These are phyloP conservation scores for Corynespora cassiicola DNA, from an alignment of 2,329 filamentous ascomycete species.

Conservation along the genomic window DNA sequence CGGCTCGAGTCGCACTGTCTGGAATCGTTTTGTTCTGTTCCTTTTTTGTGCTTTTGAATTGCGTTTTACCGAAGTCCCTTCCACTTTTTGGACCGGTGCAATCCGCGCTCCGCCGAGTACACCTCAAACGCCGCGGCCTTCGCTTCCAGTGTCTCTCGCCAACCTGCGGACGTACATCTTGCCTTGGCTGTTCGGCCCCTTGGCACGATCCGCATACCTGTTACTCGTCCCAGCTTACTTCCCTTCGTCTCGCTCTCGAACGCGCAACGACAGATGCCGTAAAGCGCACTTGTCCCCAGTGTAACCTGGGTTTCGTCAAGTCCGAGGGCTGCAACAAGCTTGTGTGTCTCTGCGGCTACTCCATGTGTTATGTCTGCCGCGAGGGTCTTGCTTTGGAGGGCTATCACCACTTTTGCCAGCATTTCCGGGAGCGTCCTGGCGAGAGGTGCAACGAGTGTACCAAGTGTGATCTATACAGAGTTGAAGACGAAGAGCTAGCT, in stretches of 20 bases:
- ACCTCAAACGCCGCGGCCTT: constrained; percentile 73
- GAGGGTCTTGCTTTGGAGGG: constrained; percentile 68
- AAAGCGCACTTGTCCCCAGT: constrained; percentile 92
- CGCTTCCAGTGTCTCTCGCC: constrained; percentile 79
- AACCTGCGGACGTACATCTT: constrained; percentile 73
- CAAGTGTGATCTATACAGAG: constrained; percentile 57
- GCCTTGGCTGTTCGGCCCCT: constrained; percentile 78
- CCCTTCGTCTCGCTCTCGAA: constrained; percentile 87
- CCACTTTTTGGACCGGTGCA: constrained; percentile 54
- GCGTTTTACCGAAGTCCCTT: constrained; percentile 24
- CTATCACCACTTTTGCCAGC: constrained; percentile 94
- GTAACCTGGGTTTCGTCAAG: constrained; percentile 92
- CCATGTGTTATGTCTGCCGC: constrained; percentile 97
- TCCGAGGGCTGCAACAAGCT: constrained; percentile 95
- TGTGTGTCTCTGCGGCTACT: constrained; percentile 92
- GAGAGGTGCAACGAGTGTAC: constrained; percentile 79
- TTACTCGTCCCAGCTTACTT: constrained; percentile 75
- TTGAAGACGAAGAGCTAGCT: constrained; percentile 55
- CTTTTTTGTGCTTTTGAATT: constrained; percentile 25
- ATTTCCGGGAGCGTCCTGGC: constrained; percentile 85
- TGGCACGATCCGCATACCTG: constrained; percentile 93
- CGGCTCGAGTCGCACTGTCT: constrained; percentile 59
- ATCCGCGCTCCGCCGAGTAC: constrained; percentile 69
- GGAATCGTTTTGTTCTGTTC: constrained; percentile 59
- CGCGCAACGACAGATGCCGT: constrained; percentile 91